Evolutionary conservation across 75 land plant genomes (phyloP).

Genomic region (Azolla pinnata): DNA sequence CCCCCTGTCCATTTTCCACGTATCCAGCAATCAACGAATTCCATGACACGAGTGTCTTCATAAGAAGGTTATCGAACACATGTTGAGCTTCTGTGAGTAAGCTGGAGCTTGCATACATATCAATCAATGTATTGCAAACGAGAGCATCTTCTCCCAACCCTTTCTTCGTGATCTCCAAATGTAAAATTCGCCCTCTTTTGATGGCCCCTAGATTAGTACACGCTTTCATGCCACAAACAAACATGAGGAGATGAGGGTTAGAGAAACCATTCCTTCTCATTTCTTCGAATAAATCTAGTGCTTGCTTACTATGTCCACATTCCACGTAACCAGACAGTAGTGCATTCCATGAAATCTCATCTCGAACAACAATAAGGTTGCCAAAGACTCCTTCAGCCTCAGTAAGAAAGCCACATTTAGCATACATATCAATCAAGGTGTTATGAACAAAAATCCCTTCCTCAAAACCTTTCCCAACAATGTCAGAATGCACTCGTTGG

Average conservation of each 20-base stretch:
- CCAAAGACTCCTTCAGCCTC: conserved; percentile 14
- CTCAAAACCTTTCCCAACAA: background rate
- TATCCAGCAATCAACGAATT: conserved; percentile 3
- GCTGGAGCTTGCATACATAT: conserved; percentile 29
- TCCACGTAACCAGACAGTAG: conserved; percentile 3
- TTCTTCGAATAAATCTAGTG: conserved; percentile 1
- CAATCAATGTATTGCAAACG: conserved; percentile 31
- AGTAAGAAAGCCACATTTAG: conserved; percentile 24
- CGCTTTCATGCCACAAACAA: background rate
- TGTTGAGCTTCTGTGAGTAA: conserved; percentile 1
- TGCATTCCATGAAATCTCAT: background rate
- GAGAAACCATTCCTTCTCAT: background rate
- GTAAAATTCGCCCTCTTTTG: background rate
- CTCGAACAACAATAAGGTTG: background rate
- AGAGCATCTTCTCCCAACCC: background rate
- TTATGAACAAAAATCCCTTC: background rate
- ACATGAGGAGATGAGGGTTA: background rate
- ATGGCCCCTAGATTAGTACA: background rate
- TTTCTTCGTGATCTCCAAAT: background rate
- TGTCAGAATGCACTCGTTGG: background rate
- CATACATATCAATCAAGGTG: conserved; percentile 4
- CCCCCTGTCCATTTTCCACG: background rate
- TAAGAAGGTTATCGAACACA: too few relatives aligned
- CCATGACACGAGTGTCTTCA: conserved; percentile 8
- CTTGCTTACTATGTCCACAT: background rate